Evolutionary conservation across 306 rosid genomes (phyloP), one percentile per base, ranked within the genome.

Genomic region (Pachyrhizus erosus): DNA sequence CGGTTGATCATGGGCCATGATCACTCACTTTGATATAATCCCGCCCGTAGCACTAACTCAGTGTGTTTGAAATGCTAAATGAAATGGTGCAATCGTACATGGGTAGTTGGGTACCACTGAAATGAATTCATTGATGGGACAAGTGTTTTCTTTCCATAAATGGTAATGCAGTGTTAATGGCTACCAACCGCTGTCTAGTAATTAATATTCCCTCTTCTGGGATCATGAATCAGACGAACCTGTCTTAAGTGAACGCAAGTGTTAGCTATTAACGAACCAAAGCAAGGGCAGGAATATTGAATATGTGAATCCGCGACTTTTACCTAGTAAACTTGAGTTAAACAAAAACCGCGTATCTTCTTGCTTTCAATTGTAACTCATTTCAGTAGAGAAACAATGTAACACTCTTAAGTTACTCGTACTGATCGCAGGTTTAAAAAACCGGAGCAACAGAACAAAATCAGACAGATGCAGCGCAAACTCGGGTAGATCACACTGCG

Each of bases 1-100:
- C 24, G 52, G 71, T 42, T 49, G 75, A 49, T 31, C 5, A 78
- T 66, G 42, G 57, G 1, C 20, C 57, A 37, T 34, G 67, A 67
- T 54, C 42, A 51, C 42, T 14, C 39, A 3, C 46, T 18, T 29
- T 31, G 49, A 29, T 69, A 62, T 64, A 84, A 79, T 55, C 84
- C 64, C 58, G 9, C 33, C 61, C 61, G 27, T 61, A 5, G 45
- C 39, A 83, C 26, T n/a, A n/a, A 29, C 14, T 5, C 2, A 48
- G 54, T 5, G 39, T 15, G 64, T 55, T 42, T 42, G 48, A 39
- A 31, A 31, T 2, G 34, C 34, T 31, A 31, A 31, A 17, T 17
- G 20, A 43, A 52, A 24, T 11, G 33, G 21, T 62, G 21, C 69
- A 62, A 27, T 12, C 69, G 37, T 46, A 17, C 18, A n/a, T 39